A percentile compares a stretch with the other conserved stretches of the same genome.
phyloP scores from a whole-genome alignment of 352 stramenopile genomes.

The Pythium phragmiticola region DNA sequence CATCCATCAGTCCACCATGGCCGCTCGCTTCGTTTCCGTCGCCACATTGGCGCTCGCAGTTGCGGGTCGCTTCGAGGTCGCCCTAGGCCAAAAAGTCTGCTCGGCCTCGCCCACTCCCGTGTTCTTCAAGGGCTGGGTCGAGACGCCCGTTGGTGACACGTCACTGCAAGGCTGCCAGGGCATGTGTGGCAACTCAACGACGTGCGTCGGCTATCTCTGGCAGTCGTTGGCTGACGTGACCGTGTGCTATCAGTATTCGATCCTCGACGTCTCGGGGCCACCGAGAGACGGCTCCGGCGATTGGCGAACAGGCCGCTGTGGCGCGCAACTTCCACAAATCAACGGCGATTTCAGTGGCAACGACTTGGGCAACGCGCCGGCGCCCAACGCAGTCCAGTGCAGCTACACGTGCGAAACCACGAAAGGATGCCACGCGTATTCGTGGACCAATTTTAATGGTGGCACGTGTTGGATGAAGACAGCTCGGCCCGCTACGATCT shows the following conservation, averaged over 20 bases:
- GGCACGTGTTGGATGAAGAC: constrained; percentile 32
- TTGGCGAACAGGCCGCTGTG: not conserved
- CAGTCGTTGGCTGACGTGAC: not conserved
- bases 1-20: constrained; percentile 1
- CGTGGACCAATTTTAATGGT: constrained; percentile 23
- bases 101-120: not conserved
- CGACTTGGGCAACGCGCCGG: constrained; percentile 7
- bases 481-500: no score
- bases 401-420: constrained; percentile 2
- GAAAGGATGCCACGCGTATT: constrained; percentile 20
- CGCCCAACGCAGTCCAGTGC: not conserved
- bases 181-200: not conserved
- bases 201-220: not conserved
- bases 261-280: not conserved
- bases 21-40: constrained; percentile 10
- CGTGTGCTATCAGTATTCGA: not conserved
- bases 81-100: not conserved
- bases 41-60: not conserved
- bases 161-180: no score
- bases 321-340: not conserved
- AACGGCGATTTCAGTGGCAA: constrained; percentile 18
- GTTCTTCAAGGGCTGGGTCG: not conserved
- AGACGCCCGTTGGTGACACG: no score
- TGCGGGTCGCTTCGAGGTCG: not conserved
- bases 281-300: not conserved